Conservation (phyloP, 2,329 filamentous ascomycete species). For the Botrytis galanthina region DNA sequence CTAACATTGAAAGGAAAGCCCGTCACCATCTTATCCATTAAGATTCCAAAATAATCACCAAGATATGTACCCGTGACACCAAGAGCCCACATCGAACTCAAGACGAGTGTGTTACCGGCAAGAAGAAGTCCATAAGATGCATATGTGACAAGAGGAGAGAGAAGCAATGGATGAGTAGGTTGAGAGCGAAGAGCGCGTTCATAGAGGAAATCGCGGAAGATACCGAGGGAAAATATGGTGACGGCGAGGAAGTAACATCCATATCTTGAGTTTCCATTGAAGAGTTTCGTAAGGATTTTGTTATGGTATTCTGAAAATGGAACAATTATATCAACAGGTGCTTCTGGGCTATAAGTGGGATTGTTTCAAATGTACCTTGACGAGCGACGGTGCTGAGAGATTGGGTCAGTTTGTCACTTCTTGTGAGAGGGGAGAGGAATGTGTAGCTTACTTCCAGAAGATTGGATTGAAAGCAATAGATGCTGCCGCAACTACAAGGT, state of each 20-base stretch:
- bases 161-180: constrained; percentile 72
- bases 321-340: constrained; percentile 22
- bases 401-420: constrained; percentile 17
- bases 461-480: constrained; percentile 93
- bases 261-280: constrained; percentile 70
- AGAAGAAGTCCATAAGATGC: constrained; percentile 70
- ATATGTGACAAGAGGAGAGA: constrained; percentile 56
- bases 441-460: constrained; percentile 90
- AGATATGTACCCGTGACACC: constrained; percentile 95
- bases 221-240: constrained; percentile 87
- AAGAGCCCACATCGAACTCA: constrained; percentile 86
- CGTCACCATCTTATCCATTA: constrained; percentile 93
- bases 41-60: constrained; percentile 97
- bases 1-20: constrained; percentile 95
- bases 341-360: constrained; percentile 21
- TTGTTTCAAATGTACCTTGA: constrained; percentile 56
- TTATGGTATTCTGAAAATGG: constrained; percentile 75
- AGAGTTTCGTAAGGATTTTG: constrained; percentile 83
- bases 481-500: constrained; percentile 65
- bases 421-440: constrained; percentile 1
- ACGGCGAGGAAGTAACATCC: constrained; percentile 89
- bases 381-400: constrained; percentile 73
- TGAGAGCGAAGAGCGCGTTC: constrained; percentile 75
- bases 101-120: constrained; percentile 76
- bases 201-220: constrained; percentile 85